Conservation (phyloP, 192 early-diverging fungal species). For the Ramicandelaber brevisporus region DNA sequence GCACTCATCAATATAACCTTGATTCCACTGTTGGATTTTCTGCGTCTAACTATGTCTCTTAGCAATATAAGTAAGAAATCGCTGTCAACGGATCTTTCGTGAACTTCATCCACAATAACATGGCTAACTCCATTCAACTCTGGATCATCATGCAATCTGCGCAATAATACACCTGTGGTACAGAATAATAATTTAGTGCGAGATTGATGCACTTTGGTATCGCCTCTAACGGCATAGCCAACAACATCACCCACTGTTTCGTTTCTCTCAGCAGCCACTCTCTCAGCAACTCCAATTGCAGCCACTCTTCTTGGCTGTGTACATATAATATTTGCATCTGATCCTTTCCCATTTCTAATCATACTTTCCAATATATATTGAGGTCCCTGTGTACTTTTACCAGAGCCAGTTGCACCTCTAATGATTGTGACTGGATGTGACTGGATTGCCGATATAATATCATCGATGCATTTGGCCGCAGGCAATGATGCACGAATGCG, state of each 20-base stretch:
- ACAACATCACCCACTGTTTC: slow-evolving; percentile 14
- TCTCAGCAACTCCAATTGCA: slow-evolving; percentile 31
- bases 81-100: slow-evolving; percentile 50
- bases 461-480: not conserved
- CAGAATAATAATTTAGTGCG: slow-evolving; percentile 33
- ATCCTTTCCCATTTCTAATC: slow-evolving; percentile 12
- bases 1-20: slow-evolving; percentile 79
- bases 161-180: slow-evolving; percentile 37
- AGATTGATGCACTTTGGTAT: slow-evolving; percentile 17
- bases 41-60: slow-evolving; percentile 24
- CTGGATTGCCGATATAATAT: slow-evolving; percentile 2
- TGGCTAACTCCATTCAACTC: slow-evolving; percentile 6
- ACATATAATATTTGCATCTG: slow-evolving; percentile 37
- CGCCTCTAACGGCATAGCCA: slow-evolving; percentile 37
- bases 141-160: slow-evolving; percentile 14
- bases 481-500: slow-evolving; percentile 5
- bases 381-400: slow-evolving; percentile 51
- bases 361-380: slow-evolving; percentile 60
- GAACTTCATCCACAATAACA: slow-evolving; percentile 72
- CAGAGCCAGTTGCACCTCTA: slow-evolving; percentile 17
- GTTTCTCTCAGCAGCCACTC: slow-evolving; percentile 30
- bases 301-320: slow-evolving; percentile 79
- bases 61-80: slow-evolving; percentile 66
- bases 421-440: slow-evolving; percentile 7
- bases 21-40: slow-evolving; percentile 16